Conservation (phyloP, 495 filamentous ascomycete species). For the Penicillium alfredii region DNA sequence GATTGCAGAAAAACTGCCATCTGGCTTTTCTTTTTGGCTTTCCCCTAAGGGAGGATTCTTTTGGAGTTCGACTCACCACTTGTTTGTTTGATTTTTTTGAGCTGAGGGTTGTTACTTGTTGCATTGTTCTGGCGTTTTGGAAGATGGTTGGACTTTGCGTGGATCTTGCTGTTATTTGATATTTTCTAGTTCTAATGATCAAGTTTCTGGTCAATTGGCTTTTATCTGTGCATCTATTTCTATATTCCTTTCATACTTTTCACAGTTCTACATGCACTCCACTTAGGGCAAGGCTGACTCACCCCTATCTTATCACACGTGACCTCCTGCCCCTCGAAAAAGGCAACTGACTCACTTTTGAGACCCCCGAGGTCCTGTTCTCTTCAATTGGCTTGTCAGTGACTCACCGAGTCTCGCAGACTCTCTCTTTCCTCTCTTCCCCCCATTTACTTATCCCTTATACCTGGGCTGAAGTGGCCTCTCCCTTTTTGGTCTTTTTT, state of each 20-base stretch:
- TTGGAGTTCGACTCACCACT: slow-evolving; percentile 12
- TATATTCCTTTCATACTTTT: too few species aligned
- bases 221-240: too few species aligned
- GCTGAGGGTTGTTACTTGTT: slow-evolving; percentile 19
- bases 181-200: too few species aligned
- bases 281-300: too few species aligned
- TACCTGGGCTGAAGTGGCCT: not conserved
- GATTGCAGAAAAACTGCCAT: slow-evolving; percentile 7
- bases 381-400: not conserved
- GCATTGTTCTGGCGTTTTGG: slow-evolving; percentile 29
- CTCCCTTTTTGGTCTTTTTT: not conserved
- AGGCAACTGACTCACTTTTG: too few species aligned
- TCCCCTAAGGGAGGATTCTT: slow-evolving; percentile 6
- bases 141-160: slow-evolving; percentile 6
- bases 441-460: too few species aligned
- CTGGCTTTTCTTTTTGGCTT: slow-evolving; percentile 1
- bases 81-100: slow-evolving; percentile 13
- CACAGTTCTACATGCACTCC: too few species aligned
- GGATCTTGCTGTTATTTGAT: not conserved
- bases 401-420: not conserved
- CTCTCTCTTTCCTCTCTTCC: not conserved
- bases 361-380: too few species aligned
- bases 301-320: not conserved
- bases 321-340: too few species aligned
- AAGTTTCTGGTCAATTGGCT: too few species aligned